Evolutionary conservation across 2,329 filamentous ascomycete genomes (phyloP).

Genomic region (Karstenula rhodostoma): DNA sequence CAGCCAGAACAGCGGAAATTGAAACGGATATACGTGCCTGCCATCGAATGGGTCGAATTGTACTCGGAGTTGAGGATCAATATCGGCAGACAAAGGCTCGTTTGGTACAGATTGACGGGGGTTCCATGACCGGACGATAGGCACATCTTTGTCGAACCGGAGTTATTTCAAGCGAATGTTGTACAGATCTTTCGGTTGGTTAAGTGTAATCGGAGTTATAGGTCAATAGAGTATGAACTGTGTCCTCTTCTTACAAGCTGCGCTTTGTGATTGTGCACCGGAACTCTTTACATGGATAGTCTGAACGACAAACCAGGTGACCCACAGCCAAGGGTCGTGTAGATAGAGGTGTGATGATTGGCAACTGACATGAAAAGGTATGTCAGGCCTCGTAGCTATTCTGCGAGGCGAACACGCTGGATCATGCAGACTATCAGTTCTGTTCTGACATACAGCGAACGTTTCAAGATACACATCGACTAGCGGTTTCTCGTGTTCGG

Average conservation of each 20-base stretch:
- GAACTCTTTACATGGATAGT: no score
- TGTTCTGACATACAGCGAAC: background rate
- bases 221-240: no score
- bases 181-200: no score
- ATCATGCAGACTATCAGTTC: background rate
- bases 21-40: background rate
- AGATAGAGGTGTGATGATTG: no score
- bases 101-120: background rate
- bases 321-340: no score
- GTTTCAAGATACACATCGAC: background rate
- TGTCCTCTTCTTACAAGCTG: no score
- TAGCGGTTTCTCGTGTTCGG: background rate
- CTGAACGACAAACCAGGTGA: no score
- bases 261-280: no score
- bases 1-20: background rate
- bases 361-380: background rate
- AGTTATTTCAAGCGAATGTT: no score
- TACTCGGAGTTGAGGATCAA: background rate
- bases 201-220: no score
- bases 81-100: background rate
- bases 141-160: background rate
- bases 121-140: background rate
- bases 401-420: background rate
- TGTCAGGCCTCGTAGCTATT: background rate
- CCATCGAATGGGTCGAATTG: background rate